phyloP scores from a whole-genome alignment of 177 flowering plant species.

The Telopea speciosissima region DNA sequence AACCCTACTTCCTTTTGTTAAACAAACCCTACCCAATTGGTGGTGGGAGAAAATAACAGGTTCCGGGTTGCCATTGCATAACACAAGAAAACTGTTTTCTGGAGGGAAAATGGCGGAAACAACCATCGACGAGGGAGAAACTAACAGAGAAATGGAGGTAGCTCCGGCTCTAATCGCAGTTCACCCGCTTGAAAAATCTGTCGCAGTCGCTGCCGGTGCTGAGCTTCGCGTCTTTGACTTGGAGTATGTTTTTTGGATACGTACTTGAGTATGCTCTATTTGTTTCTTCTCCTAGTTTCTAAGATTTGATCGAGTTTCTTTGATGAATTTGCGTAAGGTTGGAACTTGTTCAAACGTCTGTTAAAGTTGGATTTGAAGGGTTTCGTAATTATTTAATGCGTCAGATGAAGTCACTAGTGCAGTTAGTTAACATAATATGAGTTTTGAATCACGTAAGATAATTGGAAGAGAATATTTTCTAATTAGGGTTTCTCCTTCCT shows the following conservation, averaged over 20 bases:
- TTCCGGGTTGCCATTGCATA: too few species aligned
- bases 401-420: neutral
- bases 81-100: too few species aligned
- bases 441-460: neutral
- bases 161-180: slow-evolving; percentile 87
- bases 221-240: slow-evolving; percentile 84
- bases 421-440: neutral
- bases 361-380: too few species aligned
- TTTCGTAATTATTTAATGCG: too few species aligned
- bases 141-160: slow-evolving; percentile 45
- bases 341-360: too few species aligned
- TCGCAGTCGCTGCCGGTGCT: slow-evolving; percentile 70
- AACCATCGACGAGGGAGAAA: slow-evolving; percentile 39
- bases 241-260: too few species aligned
- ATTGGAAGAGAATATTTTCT: neutral
- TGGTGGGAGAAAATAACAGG: too few species aligned
- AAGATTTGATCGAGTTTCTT: too few species aligned
- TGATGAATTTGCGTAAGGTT: too few species aligned
- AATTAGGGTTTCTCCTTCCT: neutral
- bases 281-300: too few species aligned
- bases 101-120: slow-evolving; percentile 33
- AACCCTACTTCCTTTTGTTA: too few species aligned
- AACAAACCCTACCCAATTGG: too few species aligned
- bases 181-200: slow-evolving; percentile 60
- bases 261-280: slow-evolving; percentile 33